These are phyloP conservation scores for Brasilioporus rufonigricans DNA, from an alignment of 768 basidiomycete species.

Conservation along the genomic window DNA sequence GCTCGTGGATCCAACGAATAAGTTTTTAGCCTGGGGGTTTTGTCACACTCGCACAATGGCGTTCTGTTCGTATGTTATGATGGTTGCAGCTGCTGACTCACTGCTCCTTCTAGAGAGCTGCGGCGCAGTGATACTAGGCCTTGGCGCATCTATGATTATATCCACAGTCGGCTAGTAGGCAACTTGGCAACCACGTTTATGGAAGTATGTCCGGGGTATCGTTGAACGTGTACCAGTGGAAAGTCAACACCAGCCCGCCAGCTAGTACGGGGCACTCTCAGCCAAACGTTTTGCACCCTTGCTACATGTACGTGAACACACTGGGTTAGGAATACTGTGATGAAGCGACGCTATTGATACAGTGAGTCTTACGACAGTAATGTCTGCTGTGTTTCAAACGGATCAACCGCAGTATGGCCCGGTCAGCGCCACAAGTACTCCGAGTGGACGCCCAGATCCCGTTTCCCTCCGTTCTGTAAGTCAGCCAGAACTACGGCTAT, in stretches of 20 bases:
- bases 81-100: not conserved
- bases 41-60: too few relatives aligned
- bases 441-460: not conserved
- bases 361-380: too few relatives aligned
- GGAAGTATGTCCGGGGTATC: too few relatives aligned
- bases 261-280: not conserved
- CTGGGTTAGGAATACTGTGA: too few relatives aligned
- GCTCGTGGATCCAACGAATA: too few relatives aligned
- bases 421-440: not conserved
- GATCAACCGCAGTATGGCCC: not conserved
- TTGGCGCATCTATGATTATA: not conserved
- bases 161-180: too few relatives aligned
- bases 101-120: not conserved
- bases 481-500: not conserved
- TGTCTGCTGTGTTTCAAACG: not conserved
- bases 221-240: too few relatives aligned
- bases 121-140: not conserved
- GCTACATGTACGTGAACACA: not conserved
- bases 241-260: not conserved
- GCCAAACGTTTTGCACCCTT: not conserved
- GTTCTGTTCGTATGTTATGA: too few relatives aligned
- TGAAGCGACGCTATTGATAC: too few relatives aligned
- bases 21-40: too few relatives aligned
- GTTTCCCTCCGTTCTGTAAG: not conserved
- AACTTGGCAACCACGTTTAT: too few relatives aligned